Base-by-base conservation (phyloP, 192 early-diverging fungal genomes). In the Tieghemiomyces parasiticus region DNA sequence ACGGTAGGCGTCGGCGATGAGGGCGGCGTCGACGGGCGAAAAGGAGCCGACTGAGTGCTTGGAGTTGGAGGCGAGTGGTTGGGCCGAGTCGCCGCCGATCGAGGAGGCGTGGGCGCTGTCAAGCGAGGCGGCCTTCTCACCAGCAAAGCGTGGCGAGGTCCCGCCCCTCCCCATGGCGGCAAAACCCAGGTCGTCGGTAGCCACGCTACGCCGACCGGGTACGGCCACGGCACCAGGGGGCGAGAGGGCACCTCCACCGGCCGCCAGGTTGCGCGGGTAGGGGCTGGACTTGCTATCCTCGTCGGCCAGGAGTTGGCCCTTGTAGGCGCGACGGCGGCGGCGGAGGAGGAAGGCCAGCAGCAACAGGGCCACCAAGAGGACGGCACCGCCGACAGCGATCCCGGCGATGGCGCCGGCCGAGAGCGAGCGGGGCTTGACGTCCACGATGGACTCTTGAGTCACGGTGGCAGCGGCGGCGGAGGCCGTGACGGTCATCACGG, bases 1-100 rank as follows among this genome's bases (percentile, higher is more conserved):
- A 31, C 73, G 73, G 67, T 69, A 71, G 35, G 64, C 68, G 45
- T 74, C 73, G 25, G 69, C 73, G 35, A 74, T 74, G 32, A 71
- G 66, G 9, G 67, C 62, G 19, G 73, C 73, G 29, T 74, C 69
- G 56, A 71, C 67, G 0, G 55, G 34, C 9, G 34, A 38, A 35
- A 58, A 58, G 19, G 55, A 38, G 67, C 62, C 53, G 63, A 70
- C 44, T 66, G 64, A 30, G 62, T 65, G 25, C 61, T 66, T 29
- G 65, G 64, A 3, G 65, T 46, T 46, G 50, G 38, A 10, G 56
- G 48, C 46, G 49, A 52, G 12, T 53, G 53, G 44, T 34, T 38
- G 19, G 48, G 3, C 55, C 4, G 28, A 50, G 32, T 54, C 32
- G 31, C 34, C 3, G 50, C 65, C 6, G 60, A 63, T 31, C 64